Base-by-base conservation (phyloP, 176 grass and related monocot genomes). In the Dactylis glomerata region DNA sequence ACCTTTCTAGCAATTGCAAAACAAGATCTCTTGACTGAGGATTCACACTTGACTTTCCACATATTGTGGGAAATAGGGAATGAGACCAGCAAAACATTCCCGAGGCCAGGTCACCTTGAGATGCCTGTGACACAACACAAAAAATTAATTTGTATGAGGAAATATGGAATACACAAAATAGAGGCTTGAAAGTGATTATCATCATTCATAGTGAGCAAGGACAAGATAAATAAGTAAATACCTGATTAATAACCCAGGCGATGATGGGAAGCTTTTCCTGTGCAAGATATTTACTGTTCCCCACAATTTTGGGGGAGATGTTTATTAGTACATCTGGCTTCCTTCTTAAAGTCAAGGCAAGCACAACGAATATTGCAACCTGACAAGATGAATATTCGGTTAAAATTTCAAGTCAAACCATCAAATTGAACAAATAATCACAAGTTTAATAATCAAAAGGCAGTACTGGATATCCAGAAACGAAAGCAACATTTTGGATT, bases 1-100 rank as follows among this genome's bases (percentile, higher is more conserved):
- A 99, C 97, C 92, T 99, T 89, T 99, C 92, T 9, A 94, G 83
- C 89, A 96, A 86, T 50, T 99, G 97, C 81, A 99, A 84, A 83
- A 94, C 90, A 47, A 99, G 87, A 82, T 99, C 93, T 66, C 97
- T 96, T 31, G 90, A 89, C 10, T 85, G 93, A 63, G 93, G 93
- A 81, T 99, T 99, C 74, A 69, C 93, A 79, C 81, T 78, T 77
- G n/a, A n/a, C n/a, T 99, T 99, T 51, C 75, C 90, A 86, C 92
- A 99, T 61, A 96, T 41, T 22, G 83, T 84, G 64, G 93, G 93
- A 89, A 99, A 99, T 16, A 99, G 54, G 71, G 68, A 99, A 82
- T 92, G 97, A 0, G 90, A 82, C 93, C 93, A 99, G 46, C 77
- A 81, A 83, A 94, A 99, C 91, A 95, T 92, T 50, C 97, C 93